phyloP scores from a whole-genome alignment of 148 eudicot species.

The Pharnaceum exiguum region DNA sequence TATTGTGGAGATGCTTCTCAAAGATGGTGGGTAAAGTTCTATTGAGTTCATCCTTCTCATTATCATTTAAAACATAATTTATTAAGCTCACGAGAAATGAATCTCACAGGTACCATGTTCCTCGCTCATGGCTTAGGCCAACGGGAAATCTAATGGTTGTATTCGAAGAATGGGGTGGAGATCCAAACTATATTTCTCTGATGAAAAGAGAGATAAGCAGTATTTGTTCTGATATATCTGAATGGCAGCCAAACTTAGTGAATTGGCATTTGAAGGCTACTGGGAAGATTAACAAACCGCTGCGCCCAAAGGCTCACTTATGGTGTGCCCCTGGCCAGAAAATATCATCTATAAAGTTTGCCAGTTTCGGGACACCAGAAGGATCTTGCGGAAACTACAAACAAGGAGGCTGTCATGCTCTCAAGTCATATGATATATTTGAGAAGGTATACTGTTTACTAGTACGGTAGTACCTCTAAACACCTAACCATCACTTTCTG shows the following conservation, averaged over 20 bases:
- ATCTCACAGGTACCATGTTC: conserved; percentile 76
- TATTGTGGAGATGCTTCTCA: conserved; percentile 79
- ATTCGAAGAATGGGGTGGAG: conserved; percentile 80
- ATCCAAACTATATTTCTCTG: conserved; percentile 65
- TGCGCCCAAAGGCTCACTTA: conserved; percentile 74
- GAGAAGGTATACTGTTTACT: conserved; percentile 58
- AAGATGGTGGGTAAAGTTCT: conserved; percentile 51
- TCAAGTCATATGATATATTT: conserved; percentile 58
- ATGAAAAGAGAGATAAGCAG: conserved; percentile 60
- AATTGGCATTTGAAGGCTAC: conserved; percentile 56
- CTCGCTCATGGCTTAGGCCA: conserved; percentile 80
- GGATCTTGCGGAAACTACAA: conserved; percentile 65
- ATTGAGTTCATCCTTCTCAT: background rate
- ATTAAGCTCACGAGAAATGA: conserved; percentile 2
- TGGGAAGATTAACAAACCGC: conserved; percentile 46
- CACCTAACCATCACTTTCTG: background rate
- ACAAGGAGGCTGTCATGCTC: conserved; percentile 77
- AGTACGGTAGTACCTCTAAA: no score
- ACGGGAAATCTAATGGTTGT: conserved; percentile 68
- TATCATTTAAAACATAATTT: background rate
- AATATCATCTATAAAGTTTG: conserved; percentile 65
- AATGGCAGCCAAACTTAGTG: conserved; percentile 62
- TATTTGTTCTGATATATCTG: conserved; percentile 55
- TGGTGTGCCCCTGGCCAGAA: conserved; percentile 63
- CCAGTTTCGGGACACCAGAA: conserved; percentile 80